Evolutionary conservation across 2,329 filamentous ascomycete genomes (phyloP).

Genomic region (Periconia sp.): DNA sequence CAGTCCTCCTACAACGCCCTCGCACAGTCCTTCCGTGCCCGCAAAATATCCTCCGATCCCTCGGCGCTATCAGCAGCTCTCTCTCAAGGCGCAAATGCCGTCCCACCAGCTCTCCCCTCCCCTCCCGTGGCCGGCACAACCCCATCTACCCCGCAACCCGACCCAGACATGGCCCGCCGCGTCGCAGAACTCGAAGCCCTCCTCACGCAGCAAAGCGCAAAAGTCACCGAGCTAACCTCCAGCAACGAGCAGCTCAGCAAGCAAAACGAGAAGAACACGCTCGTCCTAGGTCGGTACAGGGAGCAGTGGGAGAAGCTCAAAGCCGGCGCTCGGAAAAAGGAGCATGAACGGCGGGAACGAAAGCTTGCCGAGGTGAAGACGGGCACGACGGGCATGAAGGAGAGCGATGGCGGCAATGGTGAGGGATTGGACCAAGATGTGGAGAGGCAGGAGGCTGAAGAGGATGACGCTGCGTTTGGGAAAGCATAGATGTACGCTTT

Average conservation of each 20-base stretch:
- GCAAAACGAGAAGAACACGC: conserved; percentile 66
- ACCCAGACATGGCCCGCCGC: conserved; percentile 22
- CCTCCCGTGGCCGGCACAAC: conserved; percentile 10
- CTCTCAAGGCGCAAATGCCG: conserved; percentile 16
- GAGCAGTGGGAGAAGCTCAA: conserved; percentile 74
- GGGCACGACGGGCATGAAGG: conserved; percentile 17
- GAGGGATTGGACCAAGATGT: conserved; percentile 15
- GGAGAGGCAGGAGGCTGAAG: conserved; percentile 10
- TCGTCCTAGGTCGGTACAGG: conserved; percentile 62
- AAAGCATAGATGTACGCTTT: conserved; percentile 32
- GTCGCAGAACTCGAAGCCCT: conserved; percentile 35
- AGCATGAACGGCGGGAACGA: conserved; percentile 34
- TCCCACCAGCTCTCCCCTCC: conserved; percentile 23
- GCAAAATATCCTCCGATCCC: conserved; percentile 30
- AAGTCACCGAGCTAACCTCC: conserved; percentile 57
- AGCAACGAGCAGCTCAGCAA: conserved; percentile 68
- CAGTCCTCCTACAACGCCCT: conserved; percentile 86
- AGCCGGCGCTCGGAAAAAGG: conserved; percentile 60
- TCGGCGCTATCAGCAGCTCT: conserved; percentile 23
- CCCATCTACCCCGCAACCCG: conserved; percentile 1
- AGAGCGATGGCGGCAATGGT: conserved; percentile 20
- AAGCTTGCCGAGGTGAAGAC: conserved; percentile 16
- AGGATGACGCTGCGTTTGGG: conserved; percentile 29
- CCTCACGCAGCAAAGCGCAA: conserved; percentile 29
- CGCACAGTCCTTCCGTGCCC: conserved; percentile 72